phyloP scores from a whole-genome alignment of 169 alveolate genomes.

The Babesia sp. region DNA sequence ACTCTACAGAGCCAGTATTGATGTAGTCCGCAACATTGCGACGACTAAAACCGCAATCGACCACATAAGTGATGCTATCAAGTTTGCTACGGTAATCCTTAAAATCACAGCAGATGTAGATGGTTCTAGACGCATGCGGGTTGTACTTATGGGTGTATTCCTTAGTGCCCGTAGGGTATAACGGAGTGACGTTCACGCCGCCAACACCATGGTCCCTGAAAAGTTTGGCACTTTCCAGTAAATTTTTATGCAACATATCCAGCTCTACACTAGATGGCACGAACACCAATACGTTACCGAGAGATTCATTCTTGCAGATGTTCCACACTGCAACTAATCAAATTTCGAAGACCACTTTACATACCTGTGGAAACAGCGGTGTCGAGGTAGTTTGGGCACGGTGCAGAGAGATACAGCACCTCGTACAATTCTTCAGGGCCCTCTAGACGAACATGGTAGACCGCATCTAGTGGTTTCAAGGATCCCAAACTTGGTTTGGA shows the following conservation, averaged over 20 bases:
- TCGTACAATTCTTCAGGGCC: neutral
- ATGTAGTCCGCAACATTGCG: constrained; percentile 47
- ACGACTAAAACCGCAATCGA: constrained; percentile 51
- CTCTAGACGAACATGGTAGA: constrained; percentile 20
- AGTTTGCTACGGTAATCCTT: constrained; percentile 30
- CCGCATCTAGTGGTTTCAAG: constrained; percentile 13
- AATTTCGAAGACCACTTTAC: neutral
- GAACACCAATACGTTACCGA: constrained; percentile 52
- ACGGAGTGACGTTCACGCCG: constrained; percentile 6
- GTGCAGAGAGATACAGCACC: constrained; percentile 43
- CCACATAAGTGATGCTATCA: constrained; percentile 48
- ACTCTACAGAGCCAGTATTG: constrained; percentile 39
- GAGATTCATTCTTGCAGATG: constrained; percentile 35
- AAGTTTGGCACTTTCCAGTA: constrained; percentile 25
- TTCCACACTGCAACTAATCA: constrained; percentile 29
- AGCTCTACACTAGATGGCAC: constrained; percentile 51
- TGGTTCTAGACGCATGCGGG: constrained; percentile 8
- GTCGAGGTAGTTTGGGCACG: constrained; percentile 62
- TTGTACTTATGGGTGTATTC: neutral
- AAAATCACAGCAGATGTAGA: constrained; percentile 50
- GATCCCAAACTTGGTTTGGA: constrained; percentile 1
- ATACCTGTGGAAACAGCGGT: constrained; percentile 61
- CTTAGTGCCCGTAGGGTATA: neutral
- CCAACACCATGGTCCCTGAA: constrained; percentile 27
- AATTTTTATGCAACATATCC: constrained; percentile 16